phyloP scores from a whole-genome alignment of 768 basidiomycete species.

The Naganishia vishniacii region DNA sequence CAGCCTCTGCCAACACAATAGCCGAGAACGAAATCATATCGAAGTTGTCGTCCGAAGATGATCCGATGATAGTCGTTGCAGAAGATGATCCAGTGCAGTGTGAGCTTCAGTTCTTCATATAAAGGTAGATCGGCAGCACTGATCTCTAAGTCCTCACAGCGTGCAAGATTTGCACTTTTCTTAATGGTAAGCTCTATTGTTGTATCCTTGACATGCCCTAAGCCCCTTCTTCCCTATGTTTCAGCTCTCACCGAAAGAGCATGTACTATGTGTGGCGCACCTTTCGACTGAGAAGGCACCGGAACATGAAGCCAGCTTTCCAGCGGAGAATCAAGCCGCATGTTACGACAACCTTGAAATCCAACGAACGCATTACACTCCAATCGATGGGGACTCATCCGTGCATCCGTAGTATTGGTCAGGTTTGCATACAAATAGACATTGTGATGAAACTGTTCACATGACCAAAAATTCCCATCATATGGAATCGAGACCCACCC shows the following conservation, averaged over 20 bases:
- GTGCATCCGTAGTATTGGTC: no score
- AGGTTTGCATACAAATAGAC: no score
- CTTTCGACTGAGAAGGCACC: not conserved
- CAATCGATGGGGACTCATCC: no score
- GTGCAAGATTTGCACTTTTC: conserved; percentile 5
- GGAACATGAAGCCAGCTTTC: no score
- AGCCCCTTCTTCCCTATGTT: no score
- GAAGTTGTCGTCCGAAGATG: not conserved
- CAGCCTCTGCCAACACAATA: not conserved
- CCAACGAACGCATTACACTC: no score
- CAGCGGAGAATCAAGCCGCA: no score
- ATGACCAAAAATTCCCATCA: no score
- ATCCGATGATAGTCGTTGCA: not conserved
- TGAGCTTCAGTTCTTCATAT: not conserved
- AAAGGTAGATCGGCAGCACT: no score
- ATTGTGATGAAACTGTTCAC: no score
- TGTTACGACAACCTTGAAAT: not conserved
- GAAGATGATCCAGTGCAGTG: not conserved
- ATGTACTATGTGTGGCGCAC: conserved; percentile 1
- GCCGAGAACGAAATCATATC: not conserved
- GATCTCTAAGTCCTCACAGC: not conserved
- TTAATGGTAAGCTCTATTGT: conserved; percentile 9
- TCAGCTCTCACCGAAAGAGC: not conserved
- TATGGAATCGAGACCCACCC: conserved; percentile 57
- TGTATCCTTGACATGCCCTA: no score